Percentiles rank a stretch among this genome's conserved stretches.
Conservation (phyloP, 2,329 filamentous ascomycete species). For the Ascocoryne sarcoides region DNA sequence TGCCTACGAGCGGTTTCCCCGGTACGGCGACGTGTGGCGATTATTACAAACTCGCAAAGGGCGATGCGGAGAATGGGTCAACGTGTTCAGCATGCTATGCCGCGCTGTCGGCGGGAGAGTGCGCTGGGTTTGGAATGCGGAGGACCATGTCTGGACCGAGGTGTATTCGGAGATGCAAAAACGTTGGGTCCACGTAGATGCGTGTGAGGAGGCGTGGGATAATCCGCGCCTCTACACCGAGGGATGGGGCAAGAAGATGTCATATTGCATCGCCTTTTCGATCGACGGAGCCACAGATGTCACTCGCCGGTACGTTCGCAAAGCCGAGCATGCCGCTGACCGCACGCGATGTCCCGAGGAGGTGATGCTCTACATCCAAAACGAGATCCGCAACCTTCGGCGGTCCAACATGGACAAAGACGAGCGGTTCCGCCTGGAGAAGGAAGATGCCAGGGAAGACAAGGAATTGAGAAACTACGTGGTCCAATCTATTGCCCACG, state of each 20-base stretch:
- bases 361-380: conserved; percentile 81
- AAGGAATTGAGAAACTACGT: conserved; percentile 67
- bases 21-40: conserved; percentile 93
- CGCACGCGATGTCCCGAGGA: conserved; percentile 78
- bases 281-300: conserved; percentile 70
- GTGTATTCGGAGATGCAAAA: conserved; percentile 91
- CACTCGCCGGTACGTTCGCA: conserved; percentile 60
- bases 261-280: conserved; percentile 94
- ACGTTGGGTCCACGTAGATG: conserved; percentile 94
- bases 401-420: conserved; percentile 80
- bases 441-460: conserved; percentile 70
- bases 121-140: conserved; percentile 96
- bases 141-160: conserved; percentile 97
- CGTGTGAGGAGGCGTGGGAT: conserved; percentile 92
- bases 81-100: conserved; percentile 98
- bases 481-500: conserved; percentile 63
- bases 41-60: conserved; percentile 79
- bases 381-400: conserved; percentile 80
- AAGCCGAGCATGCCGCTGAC: conserved; percentile 61
- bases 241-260: conserved; percentile 94
- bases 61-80: conserved; percentile 91
- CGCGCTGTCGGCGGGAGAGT: conserved; percentile 84
- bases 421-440: conserved; percentile 70
- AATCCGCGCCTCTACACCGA: conserved; percentile 86
- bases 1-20: conserved; percentile 78